Evolutionary conservation across 139 green algal species (phyloP).

Genomic region (Coelastrella sp.): DNA sequence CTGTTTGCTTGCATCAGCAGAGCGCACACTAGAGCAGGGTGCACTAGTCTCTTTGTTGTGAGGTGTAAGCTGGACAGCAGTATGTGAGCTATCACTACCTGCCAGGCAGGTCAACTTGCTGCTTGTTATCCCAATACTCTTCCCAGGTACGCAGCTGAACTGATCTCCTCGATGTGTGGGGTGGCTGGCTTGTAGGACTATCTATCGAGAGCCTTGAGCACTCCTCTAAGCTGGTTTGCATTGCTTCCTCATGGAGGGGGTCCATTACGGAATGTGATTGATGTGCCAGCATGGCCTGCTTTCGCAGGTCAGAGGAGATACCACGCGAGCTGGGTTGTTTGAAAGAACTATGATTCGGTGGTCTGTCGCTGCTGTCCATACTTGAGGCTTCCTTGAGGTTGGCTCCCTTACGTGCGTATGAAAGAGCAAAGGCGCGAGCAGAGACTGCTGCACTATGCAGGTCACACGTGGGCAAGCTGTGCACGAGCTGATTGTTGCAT

Average conservation of each 20-base stretch:
- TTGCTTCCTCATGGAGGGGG: constrained; percentile 2
- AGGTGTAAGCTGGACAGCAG: too few relatives aligned
- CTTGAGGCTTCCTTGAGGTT: too few relatives aligned
- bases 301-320: not conserved
- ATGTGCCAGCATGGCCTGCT: constrained; percentile 16
- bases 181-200: not conserved
- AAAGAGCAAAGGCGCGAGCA: too few relatives aligned
- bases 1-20: too few relatives aligned
- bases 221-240: constrained; percentile 8
- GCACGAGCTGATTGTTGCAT: too few relatives aligned
- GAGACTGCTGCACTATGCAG: too few relatives aligned
- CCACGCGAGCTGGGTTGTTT: not conserved
- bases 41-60: too few relatives aligned
- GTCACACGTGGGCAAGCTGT: too few relatives aligned
- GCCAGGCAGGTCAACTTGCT: constrained; percentile 13
- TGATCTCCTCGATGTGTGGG: not conserved
- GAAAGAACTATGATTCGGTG: not conserved
- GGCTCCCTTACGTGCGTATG: too few relatives aligned
- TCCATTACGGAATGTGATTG: constrained; percentile 16
- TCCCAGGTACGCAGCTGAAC: constrained; percentile 18
- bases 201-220: constrained; percentile 13
- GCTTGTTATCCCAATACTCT: constrained; percentile 37
- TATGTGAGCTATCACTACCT: too few relatives aligned
- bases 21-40: too few relatives aligned
- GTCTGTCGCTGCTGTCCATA: not conserved